Conservation (phyloP, 257 asterid species). For the Plantago major region DNA sequence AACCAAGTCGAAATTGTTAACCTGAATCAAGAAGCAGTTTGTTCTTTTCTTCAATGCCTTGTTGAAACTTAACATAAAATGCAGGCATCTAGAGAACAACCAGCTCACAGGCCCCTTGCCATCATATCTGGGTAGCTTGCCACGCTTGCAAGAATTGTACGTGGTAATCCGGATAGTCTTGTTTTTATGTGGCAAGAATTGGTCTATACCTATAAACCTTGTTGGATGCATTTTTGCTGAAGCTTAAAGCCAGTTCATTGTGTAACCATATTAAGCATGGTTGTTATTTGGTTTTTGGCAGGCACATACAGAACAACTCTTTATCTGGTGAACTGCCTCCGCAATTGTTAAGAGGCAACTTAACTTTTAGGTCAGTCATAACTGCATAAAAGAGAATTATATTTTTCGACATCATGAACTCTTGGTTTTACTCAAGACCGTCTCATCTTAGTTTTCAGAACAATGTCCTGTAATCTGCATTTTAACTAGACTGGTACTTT, state of each 20-base stretch:
- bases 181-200: not conserved
- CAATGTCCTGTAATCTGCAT: too few relatives aligned
- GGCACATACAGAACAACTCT: conserved; percentile 81
- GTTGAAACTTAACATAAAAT: conserved; percentile 9
- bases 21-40: not conserved
- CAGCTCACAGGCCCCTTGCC: conserved; percentile 67
- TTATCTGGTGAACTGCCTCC: conserved; percentile 73
- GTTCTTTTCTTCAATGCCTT: not conserved
- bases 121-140: conserved; percentile 62
- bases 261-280: not conserved
- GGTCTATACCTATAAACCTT: not conserved
- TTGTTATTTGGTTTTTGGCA: conserved; percentile 26
- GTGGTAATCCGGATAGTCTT: conserved; percentile 25
- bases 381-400: too few relatives aligned
- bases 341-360: conserved; percentile 52
- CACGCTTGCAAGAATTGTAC: conserved; percentile 69
- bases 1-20: not conserved
- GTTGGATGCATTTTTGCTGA: not conserved
- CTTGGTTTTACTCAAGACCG: not conserved
- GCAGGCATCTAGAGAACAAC: conserved; percentile 96
- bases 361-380: conserved; percentile 58
- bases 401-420: not conserved
- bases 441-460: too few relatives aligned
- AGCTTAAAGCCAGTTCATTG: not conserved
- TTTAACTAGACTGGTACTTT: too few relatives aligned